Conservation (phyloP, 1,139 yeast species). For the Debaryomyces sp. region DNA sequence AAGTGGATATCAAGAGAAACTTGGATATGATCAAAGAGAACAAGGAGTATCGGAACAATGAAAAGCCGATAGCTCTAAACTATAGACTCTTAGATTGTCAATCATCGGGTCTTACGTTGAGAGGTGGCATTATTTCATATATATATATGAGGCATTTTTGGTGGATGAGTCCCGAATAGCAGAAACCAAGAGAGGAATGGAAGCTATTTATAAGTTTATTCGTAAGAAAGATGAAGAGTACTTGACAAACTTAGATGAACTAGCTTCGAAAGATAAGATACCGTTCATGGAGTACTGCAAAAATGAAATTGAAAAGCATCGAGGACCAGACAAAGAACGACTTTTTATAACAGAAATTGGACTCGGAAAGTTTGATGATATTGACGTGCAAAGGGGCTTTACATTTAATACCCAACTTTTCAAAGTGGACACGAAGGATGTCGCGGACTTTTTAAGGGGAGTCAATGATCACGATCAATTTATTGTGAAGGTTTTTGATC, state of each 20-base stretch:
- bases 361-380: neutral
- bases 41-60: neutral
- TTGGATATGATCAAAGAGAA: neutral
- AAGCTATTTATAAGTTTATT: neutral
- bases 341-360: neutral
- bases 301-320: too few species aligned
- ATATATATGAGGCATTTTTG: neutral
- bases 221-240: neutral
- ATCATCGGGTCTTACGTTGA: too few species aligned
- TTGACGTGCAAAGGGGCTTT: slow-evolving; percentile 1
- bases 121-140: slow-evolving; percentile 1
- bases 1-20: slow-evolving; percentile 1
- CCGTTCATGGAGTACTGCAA: too few species aligned
- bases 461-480: too few species aligned
- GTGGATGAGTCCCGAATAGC: neutral
- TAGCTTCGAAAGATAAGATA: neutral
- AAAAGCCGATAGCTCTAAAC: neutral
- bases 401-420: neutral
- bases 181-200: neutral
- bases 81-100: slow-evolving; percentile 6
- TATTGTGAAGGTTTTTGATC: too few species aligned
- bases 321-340: too few species aligned
- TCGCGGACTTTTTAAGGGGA: too few species aligned
- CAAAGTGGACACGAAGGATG: neutral
- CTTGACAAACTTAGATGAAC: neutral